These are phyloP conservation scores for Phymatotrichopsis omnivora DNA, from an alignment of 2,329 filamentous ascomycete species.

Conservation along the genomic window DNA sequence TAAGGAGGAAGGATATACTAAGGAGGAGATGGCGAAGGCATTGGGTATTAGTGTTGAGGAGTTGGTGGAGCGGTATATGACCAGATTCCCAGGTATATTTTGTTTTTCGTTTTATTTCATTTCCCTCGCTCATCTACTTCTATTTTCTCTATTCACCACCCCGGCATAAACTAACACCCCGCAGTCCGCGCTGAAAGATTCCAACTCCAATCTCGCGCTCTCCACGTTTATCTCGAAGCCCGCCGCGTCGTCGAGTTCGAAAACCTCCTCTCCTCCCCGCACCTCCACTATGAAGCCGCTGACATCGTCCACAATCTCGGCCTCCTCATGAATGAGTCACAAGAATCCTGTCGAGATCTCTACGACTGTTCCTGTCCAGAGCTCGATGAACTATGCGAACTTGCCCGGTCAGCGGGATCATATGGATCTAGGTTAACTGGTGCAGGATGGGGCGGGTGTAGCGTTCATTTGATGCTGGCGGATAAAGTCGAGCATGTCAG, in stretches of 20 bases:
- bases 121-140: neutral
- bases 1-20: slow-evolving; percentile 74
- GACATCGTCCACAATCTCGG: slow-evolving; percentile 63
- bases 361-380: slow-evolving; percentile 92
- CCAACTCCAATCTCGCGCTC: slow-evolving; percentile 73
- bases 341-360: slow-evolving; percentile 71
- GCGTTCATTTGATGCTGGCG: slow-evolving; percentile 80
- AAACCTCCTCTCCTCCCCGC: slow-evolving; percentile 48
- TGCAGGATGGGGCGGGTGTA: slow-evolving; percentile 94
- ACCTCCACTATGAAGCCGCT: no score
- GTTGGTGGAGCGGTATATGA: slow-evolving; percentile 68
- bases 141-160: neutral
- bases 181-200: slow-evolving; percentile 71
- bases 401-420: slow-evolving; percentile 67
- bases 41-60: slow-evolving; percentile 60
- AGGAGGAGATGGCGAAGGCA: slow-evolving; percentile 67
- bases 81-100: slow-evolving; percentile 55
- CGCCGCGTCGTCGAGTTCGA: slow-evolving; percentile 77
- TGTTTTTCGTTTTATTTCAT: neutral
- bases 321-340: slow-evolving; percentile 76
- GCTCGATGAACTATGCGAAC: slow-evolving; percentile 75
- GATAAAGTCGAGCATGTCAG: slow-evolving; percentile 70
- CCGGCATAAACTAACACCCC: neutral
- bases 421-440: slow-evolving; percentile 82
- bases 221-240: slow-evolving; percentile 87